Conservation (phyloP, 2,329 filamentous ascomycete species). For the Ophiosphaerella herpotricha region DNA sequence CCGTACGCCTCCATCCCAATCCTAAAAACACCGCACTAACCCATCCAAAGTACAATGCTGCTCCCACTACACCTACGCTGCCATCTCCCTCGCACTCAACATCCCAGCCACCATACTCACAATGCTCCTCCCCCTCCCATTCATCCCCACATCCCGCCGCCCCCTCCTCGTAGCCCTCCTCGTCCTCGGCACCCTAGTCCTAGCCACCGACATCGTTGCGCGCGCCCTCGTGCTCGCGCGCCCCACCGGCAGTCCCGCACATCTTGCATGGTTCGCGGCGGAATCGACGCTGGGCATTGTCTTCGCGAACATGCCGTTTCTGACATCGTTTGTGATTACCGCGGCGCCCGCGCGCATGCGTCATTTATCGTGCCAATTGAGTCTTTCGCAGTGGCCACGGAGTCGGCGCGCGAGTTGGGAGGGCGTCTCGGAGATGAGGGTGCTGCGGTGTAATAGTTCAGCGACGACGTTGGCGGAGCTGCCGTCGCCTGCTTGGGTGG, state of each 20-base stretch:
- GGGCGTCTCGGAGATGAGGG: neutral
- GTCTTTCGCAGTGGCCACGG: slow-evolving; percentile 25
- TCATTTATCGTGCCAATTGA: slow-evolving; percentile 12
- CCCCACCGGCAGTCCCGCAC: slow-evolving; percentile 1
- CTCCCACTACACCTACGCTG: slow-evolving; percentile 24
- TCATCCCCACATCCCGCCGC: slow-evolving; percentile 35
- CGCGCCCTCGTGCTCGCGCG: slow-evolving; percentile 15
- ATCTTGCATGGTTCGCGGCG: slow-evolving; percentile 22
- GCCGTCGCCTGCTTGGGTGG: neutral
- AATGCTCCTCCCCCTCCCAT: slow-evolving; percentile 28
- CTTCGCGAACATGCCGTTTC: slow-evolving; percentile 37
- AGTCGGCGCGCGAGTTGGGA: slow-evolving; percentile 4
- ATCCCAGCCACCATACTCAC: slow-evolving; percentile 20
- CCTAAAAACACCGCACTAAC: neutral
- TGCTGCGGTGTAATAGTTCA: slow-evolving; percentile 4
- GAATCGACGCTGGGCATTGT: slow-evolving; percentile 22
- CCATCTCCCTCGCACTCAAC: slow-evolving; percentile 17
- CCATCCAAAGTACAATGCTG: slow-evolving; percentile 18
- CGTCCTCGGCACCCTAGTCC: slow-evolving; percentile 18
- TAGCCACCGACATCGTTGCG: slow-evolving; percentile 20
- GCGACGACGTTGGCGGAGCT: slow-evolving; percentile 9
- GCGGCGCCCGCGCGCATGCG: slow-evolving; percentile 17
- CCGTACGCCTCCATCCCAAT: slow-evolving; percentile 6
- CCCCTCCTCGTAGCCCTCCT: slow-evolving; percentile 26
- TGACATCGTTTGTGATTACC: slow-evolving; percentile 27